Evolutionary conservation across 345 rosid genomes (phyloP), one percentile per base, ranked within the genome.

Genomic region (Pelargonium nanum): DNA sequence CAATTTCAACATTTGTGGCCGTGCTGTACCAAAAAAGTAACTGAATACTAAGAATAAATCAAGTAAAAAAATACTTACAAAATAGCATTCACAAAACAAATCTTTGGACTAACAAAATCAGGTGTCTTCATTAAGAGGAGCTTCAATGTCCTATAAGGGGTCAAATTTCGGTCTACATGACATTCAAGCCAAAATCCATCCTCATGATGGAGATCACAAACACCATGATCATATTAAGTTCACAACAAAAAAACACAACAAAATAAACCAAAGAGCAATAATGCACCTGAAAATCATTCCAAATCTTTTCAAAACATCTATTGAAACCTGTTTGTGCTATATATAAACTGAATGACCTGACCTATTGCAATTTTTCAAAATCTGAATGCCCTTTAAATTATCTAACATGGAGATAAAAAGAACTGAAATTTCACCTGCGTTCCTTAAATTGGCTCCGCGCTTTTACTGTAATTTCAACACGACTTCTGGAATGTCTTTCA

Each of bases 361-460:
- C 9, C 48, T 40, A 40, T 34, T 40, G 15, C 48, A 40, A 40
- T 28, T 28, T 28, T 28, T 3, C n/a, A 7, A 40, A 40, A 9
- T 12, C 15, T 12, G 15, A 40, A 6, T 12, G 48, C 10, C 48
- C 15, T 40, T 40, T 7, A 6, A 40, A 40, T 15, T 9, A 40
- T 17, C 9, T 3, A 40, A 40, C 9, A 40, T 40, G 16, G 2
- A 30, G 9, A 30, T 6, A 30, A 30, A 40, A 40, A 0, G 0
- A 1, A 6, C n/a, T 60, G 55, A 32, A 19, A 9, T 8, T 55
- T 56, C 77, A 85, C 91, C 91, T 85, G 64, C 91, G 83, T 56
- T 85, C 91, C 78, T 82, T 85, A 58, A 72, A 85, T 68, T 82
- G 91, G 69, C 91, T 85, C 64, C 87, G 72, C 57, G 87, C 87